phyloP scores from a whole-genome alignment of 805 yeast genomes.

The Candida corydali region DNA sequence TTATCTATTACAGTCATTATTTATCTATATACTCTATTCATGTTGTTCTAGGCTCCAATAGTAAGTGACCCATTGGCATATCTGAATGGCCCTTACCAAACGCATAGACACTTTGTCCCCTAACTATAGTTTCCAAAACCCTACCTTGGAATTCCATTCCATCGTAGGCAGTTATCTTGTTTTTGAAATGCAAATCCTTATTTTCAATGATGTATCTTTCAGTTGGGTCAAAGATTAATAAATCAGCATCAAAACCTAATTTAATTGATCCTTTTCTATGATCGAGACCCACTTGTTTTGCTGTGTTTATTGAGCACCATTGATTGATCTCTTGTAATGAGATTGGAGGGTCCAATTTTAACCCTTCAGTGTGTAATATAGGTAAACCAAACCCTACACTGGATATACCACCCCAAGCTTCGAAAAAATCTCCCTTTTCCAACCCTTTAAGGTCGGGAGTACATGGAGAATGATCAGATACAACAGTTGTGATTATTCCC shows the following conservation, averaged over 20 bases:
- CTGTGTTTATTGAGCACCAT: slow-evolving; percentile 84
- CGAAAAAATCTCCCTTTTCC: slow-evolving; percentile 79
- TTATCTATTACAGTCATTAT: background rate
- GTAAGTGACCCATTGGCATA: slow-evolving; percentile 53
- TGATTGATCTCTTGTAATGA: slow-evolving; percentile 57
- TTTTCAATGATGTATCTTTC: slow-evolving; percentile 48
- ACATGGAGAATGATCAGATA: slow-evolving; percentile 95
- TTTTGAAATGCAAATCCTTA: slow-evolving; percentile 64
- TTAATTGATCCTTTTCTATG: slow-evolving; percentile 69
- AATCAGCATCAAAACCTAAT: slow-evolving; percentile 84
- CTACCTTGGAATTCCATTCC: slow-evolving; percentile 67
- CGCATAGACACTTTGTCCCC: slow-evolving; percentile 70
- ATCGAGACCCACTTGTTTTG: slow-evolving; percentile 75
- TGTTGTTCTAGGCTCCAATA: slow-evolving; percentile 53
- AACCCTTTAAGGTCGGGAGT: slow-evolving; percentile 85
- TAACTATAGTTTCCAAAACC: slow-evolving; percentile 72
- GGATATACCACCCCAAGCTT: slow-evolving; percentile 96
- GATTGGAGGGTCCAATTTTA: slow-evolving; percentile 47
- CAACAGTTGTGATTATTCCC: slow-evolving; percentile 74
- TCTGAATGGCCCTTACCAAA: slow-evolving; percentile 51
- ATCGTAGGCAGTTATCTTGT: slow-evolving; percentile 84
- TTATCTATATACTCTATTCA: slow-evolving; percentile 6
- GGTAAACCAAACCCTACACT: slow-evolving; percentile 91
- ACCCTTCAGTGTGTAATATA: slow-evolving; percentile 71
- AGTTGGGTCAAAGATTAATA: slow-evolving; percentile 72